Conservation (phyloP, 176 grass and related monocot genomes). For the Cocos nucifera region DNA sequence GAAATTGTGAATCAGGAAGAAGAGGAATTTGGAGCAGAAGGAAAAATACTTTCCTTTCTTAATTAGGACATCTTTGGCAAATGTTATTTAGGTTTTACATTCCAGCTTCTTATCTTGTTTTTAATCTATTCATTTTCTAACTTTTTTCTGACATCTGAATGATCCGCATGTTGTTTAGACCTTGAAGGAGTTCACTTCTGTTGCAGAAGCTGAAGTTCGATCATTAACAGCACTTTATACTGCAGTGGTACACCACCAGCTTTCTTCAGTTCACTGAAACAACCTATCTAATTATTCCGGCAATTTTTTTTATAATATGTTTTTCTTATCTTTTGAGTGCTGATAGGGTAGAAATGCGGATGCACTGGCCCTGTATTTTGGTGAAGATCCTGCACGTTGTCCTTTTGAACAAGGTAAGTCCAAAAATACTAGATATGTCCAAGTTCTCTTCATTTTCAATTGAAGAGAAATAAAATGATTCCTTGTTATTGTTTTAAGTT, state of each 20-base stretch:
- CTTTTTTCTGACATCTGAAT: background rate
- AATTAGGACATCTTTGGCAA: background rate
- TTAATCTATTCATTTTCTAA: background rate
- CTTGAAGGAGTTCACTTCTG: constrained; percentile 78
- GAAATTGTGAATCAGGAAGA: too few relatives aligned
- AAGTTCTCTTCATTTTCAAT: background rate
- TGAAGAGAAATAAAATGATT: background rate
- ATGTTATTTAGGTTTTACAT: background rate
- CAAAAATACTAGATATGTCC: background rate
- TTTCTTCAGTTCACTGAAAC: constrained; percentile 2
- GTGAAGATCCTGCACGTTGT: constrained; percentile 87
- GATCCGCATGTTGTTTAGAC: constrained; percentile 34
- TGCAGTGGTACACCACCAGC: constrained; percentile 63
- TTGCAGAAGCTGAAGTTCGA: constrained; percentile 78
- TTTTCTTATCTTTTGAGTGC: constrained; percentile 17
- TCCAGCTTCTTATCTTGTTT: background rate
- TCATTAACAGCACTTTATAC: constrained; percentile 68
- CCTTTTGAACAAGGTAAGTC: constrained; percentile 95
- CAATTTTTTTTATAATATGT: constrained; percentile 5
- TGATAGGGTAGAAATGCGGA: constrained; percentile 88
- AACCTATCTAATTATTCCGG: background rate
- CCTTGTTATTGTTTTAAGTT: constrained; percentile 9
- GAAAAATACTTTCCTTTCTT: too few relatives aligned
- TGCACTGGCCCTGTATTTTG: constrained; percentile 86
- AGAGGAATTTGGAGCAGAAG: too few relatives aligned